Evolutionary conservation across 805 yeast species (phyloP).

Genomic region (Yarrowia divulgata): DNA sequence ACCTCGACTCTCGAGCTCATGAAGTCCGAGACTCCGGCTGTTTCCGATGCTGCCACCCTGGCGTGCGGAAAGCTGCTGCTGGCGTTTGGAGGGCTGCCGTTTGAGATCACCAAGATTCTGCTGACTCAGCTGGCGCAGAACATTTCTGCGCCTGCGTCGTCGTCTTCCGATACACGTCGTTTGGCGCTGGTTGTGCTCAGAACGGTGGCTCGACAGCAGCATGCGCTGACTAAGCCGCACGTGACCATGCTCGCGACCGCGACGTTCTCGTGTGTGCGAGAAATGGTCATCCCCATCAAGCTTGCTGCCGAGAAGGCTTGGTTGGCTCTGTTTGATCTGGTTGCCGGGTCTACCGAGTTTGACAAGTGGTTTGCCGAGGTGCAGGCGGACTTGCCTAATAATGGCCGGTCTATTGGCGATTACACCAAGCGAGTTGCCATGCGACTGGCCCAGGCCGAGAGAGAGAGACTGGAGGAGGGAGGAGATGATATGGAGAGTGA

Average conservation of each 20-base stretch:
- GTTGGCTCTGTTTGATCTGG: slow-evolving; percentile 71
- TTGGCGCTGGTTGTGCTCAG: slow-evolving; percentile 76
- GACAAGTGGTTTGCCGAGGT: slow-evolving; percentile 65
- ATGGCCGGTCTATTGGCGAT: slow-evolving; percentile 77
- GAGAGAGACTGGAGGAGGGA: slow-evolving; percentile 87
- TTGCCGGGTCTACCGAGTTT: slow-evolving; percentile 69
- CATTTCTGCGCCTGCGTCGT: slow-evolving; percentile 62
- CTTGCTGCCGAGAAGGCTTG: slow-evolving; percentile 93
- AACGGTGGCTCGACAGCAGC: slow-evolving; percentile 72
- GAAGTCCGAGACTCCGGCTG: slow-evolving; percentile 61
- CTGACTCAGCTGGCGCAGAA: slow-evolving; percentile 60
- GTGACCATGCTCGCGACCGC: slow-evolving; percentile 68
- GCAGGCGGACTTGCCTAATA: slow-evolving; percentile 43
- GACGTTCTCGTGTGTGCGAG: slow-evolving; percentile 83
- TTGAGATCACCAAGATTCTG: slow-evolving; percentile 54
- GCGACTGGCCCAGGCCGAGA: slow-evolving; percentile 83
- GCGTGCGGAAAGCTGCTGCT: slow-evolving; percentile 85
- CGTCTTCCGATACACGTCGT: slow-evolving; percentile 79
- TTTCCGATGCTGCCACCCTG: slow-evolving; percentile 75
- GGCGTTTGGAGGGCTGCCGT: slow-evolving; percentile 53
- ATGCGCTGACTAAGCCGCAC: slow-evolving; percentile 59
- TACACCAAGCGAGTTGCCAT: slow-evolving; percentile 89
- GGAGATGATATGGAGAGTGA: slow-evolving; percentile 90
- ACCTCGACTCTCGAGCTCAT: slow-evolving; percentile 46
- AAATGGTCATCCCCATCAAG: slow-evolving; percentile 87